Evolutionary conservation across 1,139 yeast genomes (phyloP).

Genomic region (Nakaseomyces kungkrabaensis): DNA sequence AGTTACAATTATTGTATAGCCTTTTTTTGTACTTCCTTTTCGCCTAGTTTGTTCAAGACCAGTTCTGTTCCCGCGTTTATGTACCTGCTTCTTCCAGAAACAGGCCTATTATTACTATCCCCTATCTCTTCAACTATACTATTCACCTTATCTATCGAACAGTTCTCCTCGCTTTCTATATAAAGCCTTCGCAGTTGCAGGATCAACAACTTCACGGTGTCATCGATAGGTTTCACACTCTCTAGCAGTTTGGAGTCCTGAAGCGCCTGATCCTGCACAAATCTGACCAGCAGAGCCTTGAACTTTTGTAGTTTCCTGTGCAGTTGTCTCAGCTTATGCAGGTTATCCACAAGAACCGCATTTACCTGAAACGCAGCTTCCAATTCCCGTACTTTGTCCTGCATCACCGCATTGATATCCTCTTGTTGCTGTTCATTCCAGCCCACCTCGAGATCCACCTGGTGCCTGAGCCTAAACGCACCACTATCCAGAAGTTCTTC

Average conservation of each 20-base stretch:
- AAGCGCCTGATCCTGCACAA: constrained; percentile 2
- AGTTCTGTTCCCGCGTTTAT: constrained; percentile 12
- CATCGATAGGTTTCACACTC: constrained; percentile 22
- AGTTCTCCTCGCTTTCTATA: constrained; percentile 20
- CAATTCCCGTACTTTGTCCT: constrained; percentile 2
- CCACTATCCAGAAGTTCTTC: constrained; percentile 57
- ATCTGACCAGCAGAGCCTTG: constrained; percentile 7
- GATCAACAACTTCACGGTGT: constrained; percentile 20
- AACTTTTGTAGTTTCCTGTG: constrained; percentile 8
- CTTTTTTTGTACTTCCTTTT: neutral
- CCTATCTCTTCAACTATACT: constrained; percentile 5
- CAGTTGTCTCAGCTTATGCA: constrained; percentile 14
- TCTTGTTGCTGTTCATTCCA: constrained; percentile 6
- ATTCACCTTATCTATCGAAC: constrained; percentile 17
- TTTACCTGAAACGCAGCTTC: constrained; percentile 1
- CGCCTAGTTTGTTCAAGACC: constrained; percentile 5
- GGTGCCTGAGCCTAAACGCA: constrained; percentile 60
- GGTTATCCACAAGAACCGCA: constrained; percentile 8
- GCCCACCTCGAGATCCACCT: constrained; percentile 38
- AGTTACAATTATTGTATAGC: too few relatives aligned
- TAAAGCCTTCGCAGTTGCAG: constrained; percentile 21
- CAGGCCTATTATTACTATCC: neutral
- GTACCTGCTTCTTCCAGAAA: constrained; percentile 11
- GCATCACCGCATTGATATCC: constrained; percentile 1
- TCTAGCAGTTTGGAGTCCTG: constrained; percentile 7